Base-by-base conservation (phyloP, 805 yeast genomes). In the Komagataella ulmi region DNA sequence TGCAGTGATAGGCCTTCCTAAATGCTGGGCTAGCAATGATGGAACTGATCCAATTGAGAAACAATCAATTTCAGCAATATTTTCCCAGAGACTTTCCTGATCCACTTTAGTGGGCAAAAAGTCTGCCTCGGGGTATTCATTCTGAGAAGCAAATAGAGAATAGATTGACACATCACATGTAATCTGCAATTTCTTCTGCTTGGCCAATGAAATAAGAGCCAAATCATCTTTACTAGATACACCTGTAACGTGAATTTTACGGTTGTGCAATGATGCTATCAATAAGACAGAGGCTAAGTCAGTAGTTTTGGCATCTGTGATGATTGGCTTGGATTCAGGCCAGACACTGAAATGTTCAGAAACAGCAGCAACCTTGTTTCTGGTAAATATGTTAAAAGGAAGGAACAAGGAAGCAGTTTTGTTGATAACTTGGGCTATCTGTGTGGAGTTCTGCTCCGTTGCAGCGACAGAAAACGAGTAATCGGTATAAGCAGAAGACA, bases 241-340 rank as follows among this genome's bases (percentile, higher is more conserved):
- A 58, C 86, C 89, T 52, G 96, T 87, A 59, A 91, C 82, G 68
- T 91, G 98, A 57, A 91, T 84, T 45, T 88, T 73, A 62, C 95
- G 79, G 69, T 73, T 77, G 74, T 87, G 89, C 64, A 91, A 76
- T 24, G 96, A 85, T 47, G 97, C 96, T 69, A 91, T 74, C 61
- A 91, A 76, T 65, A 91, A 72, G 47, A 90, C 84, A 3, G 96
- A 86, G n/a, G 98, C 98, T 62, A 91, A 74, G 61, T 88, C 91
- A 45, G 97, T 86, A 23, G 91, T 83, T 65, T 80, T 82, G 49
- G 98, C 97, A 68, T 91, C 97, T 46, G 97, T 88, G 56, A 90
- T 76, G 54, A 91, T 84, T 54, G 93, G 91, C 71, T 88, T 89
- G 60, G 68, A 68, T 50, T 75, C 73, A 51, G 96, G 96, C 97